phyloP scores from a whole-genome alignment of 441 rosid species.

The Euphorbia schlechtendalii region DNA sequence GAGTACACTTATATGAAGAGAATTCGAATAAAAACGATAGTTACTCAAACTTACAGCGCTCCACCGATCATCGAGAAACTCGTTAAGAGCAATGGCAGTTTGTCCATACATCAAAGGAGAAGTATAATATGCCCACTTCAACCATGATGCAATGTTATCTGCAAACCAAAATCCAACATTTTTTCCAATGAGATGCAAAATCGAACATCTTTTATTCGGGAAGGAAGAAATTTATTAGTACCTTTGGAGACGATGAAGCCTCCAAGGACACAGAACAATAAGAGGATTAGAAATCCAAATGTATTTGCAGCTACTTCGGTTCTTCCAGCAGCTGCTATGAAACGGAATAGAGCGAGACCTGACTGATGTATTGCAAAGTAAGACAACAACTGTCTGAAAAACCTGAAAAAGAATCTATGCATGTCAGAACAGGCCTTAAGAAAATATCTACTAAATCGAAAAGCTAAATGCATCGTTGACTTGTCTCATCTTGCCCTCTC shows the following conservation, averaged over 20 bases:
- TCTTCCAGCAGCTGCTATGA: slow-evolving; percentile 57
- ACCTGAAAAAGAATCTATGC: too few relatives aligned
- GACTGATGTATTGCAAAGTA: slow-evolving; percentile 51
- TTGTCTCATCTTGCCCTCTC: too few relatives aligned
- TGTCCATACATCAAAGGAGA: slow-evolving; percentile 95
- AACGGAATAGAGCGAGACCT: slow-evolving; percentile 57
- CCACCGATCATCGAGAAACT: slow-evolving; percentile 80
- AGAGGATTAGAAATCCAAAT: slow-evolving; percentile 42
- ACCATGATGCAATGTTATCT: slow-evolving; percentile 67
- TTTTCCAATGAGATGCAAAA: not conserved
- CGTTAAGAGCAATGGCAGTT: slow-evolving; percentile 76
- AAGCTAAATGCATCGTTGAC: too few relatives aligned
- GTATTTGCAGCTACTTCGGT: slow-evolving; percentile 47
- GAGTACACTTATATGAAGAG: not conserved
- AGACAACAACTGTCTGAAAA: slow-evolving; percentile 55
- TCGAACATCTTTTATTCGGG: not conserved
- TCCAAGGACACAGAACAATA: slow-evolving; percentile 53
- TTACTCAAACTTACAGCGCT: slow-evolving; percentile 39
- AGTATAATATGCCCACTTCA: slow-evolving; percentile 73
- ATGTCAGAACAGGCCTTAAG: too few relatives aligned
- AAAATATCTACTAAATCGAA: not conserved
- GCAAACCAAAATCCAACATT: slow-evolving; percentile 9
- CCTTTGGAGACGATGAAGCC: slow-evolving; percentile 60
- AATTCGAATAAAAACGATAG: not conserved
- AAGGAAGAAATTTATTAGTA: slow-evolving; percentile 1